Evolutionary conservation across 2,329 filamentous ascomycete species (phyloP).

Genomic region (Pyricularia sp.): DNA sequence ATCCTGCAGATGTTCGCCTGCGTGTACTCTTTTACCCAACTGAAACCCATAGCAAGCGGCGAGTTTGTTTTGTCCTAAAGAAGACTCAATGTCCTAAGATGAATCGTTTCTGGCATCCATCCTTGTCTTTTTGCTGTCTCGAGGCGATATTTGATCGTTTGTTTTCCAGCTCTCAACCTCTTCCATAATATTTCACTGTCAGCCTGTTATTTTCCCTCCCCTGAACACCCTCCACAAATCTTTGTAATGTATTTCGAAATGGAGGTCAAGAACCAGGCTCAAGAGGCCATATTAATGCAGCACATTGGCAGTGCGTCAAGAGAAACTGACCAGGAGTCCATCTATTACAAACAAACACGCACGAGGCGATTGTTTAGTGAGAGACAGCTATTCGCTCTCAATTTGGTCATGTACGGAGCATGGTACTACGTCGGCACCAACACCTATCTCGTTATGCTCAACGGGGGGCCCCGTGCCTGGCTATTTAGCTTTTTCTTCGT

Average conservation of each 20-base stretch:
- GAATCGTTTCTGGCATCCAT: no score
- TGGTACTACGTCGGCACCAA: conserved; percentile 3
- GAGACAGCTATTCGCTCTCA: conserved; percentile 8
- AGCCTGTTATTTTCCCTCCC: no score
- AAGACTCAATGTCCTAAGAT: no score
- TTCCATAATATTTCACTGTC: no score
- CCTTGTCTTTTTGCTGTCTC: no score
- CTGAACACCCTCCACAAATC: background rate
- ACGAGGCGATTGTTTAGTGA: conserved; percentile 7
- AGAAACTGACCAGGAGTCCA: background rate
- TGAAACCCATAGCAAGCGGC: no score
- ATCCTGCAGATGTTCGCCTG: no score
- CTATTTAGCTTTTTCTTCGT: conserved; percentile 19
- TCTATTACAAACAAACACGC: conserved; percentile 7
- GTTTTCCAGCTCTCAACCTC: no score
- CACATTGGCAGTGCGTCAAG: background rate
- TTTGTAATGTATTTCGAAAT: no score
- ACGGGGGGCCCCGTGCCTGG: conserved; percentile 18
- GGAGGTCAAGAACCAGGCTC: background rate
- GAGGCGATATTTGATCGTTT: no score
- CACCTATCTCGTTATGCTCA: conserved; percentile 15
- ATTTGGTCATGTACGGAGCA: conserved; percentile 6
- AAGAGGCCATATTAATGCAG: background rate
- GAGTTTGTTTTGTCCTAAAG: no score
- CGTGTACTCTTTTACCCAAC: no score